phyloP scores from a whole-genome alignment of 2,329 filamentous ascomycete species.

The Penicillium hesseltinei region DNA sequence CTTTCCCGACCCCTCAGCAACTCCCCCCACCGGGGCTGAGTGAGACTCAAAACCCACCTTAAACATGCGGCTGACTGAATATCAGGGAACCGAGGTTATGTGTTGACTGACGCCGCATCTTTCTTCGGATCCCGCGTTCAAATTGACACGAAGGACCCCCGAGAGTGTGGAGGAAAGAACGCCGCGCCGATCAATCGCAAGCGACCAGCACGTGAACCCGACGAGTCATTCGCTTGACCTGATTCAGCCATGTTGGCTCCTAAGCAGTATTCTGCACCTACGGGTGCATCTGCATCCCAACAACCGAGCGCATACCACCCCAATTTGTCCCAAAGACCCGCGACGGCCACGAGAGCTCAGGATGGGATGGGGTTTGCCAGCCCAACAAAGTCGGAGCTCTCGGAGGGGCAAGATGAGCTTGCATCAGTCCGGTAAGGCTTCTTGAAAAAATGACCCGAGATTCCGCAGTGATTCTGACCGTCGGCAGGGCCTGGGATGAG shows the following conservation, averaged over 20 bases:
- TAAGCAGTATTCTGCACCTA: slow-evolving; percentile 39
- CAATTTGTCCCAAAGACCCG: slow-evolving; percentile 29
- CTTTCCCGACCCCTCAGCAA: slow-evolving; percentile 3
- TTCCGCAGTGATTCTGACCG: slow-evolving; percentile 19
- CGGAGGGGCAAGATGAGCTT: slow-evolving; percentile 69
- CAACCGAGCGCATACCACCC: slow-evolving; percentile 35
- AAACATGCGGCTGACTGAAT: slow-evolving; percentile 8
- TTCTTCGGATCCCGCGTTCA: slow-evolving; percentile 9
- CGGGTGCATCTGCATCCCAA: slow-evolving; percentile 36
- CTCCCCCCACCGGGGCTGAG: neutral
- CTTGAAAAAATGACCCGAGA: neutral
- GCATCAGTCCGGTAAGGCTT: slow-evolving; percentile 66
- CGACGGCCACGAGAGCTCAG: slow-evolving; percentile 29
- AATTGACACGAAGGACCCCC: slow-evolving; percentile 8
- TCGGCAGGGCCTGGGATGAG: slow-evolving; percentile 73
- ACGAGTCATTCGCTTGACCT: slow-evolving; percentile 3
- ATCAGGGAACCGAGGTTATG: slow-evolving; percentile 18
- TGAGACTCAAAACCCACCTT: slow-evolving; percentile 1
- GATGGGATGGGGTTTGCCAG: slow-evolving; percentile 61
- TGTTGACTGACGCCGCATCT: slow-evolving; percentile 11
- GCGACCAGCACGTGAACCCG: neutral
- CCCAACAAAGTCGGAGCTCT: slow-evolving; percentile 91
- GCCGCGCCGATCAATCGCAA: slow-evolving; percentile 4
- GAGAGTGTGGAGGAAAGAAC: slow-evolving; percentile 13
- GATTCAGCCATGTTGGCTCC: slow-evolving; percentile 40